These are phyloP conservation scores for Penicillium mononematosum DNA, from an alignment of 495 filamentous ascomycete species.

Conservation along the genomic window DNA sequence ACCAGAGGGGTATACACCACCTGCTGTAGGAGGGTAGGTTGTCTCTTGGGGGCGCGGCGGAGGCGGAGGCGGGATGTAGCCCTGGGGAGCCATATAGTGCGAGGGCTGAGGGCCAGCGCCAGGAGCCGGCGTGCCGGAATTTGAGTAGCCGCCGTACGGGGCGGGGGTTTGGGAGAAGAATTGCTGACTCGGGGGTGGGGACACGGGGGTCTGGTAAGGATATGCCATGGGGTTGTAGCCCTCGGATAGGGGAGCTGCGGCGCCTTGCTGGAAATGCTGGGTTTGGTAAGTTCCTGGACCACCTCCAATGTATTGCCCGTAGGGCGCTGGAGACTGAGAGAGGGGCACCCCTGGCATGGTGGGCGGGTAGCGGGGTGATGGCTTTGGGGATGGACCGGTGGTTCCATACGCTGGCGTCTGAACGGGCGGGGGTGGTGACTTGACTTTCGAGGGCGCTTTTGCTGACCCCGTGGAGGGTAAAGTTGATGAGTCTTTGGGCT, in stretches of 20 bases:
- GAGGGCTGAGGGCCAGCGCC: conserved; percentile 22
- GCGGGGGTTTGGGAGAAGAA: conserved; percentile 43
- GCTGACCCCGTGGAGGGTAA: conserved; percentile 43
- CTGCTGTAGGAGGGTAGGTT: conserved; percentile 59
- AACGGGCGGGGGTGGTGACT: conserved; percentile 46
- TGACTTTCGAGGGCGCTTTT: conserved; percentile 39
- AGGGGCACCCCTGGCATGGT: conserved; percentile 30
- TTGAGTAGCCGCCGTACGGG: conserved; percentile 36
- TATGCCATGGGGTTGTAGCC: conserved; percentile 58
- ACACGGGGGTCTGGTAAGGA: conserved; percentile 48
- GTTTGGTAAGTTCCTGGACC: conserved; percentile 30
- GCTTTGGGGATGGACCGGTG: conserved; percentile 38
- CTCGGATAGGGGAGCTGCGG: conserved; percentile 45
- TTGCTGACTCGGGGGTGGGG: conserved; percentile 46
- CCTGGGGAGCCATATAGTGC: conserved; percentile 60
- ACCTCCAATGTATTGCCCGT: conserved; percentile 40
- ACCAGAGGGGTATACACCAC: conserved; percentile 52
- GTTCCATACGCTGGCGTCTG: conserved; percentile 40
- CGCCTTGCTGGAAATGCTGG: conserved; percentile 49
- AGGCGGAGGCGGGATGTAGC: conserved; percentile 89
- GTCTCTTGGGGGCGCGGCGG: conserved; percentile 80
- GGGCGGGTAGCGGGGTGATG: conserved; percentile 52
- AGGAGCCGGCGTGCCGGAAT: conserved; percentile 37
- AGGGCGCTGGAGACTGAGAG: conserved; percentile 45
- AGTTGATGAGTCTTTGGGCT: conserved; percentile 50